Evolutionary conservation across 371 early-diverging fungal species (phyloP).

Genomic region (Mortierella sp.): DNA sequence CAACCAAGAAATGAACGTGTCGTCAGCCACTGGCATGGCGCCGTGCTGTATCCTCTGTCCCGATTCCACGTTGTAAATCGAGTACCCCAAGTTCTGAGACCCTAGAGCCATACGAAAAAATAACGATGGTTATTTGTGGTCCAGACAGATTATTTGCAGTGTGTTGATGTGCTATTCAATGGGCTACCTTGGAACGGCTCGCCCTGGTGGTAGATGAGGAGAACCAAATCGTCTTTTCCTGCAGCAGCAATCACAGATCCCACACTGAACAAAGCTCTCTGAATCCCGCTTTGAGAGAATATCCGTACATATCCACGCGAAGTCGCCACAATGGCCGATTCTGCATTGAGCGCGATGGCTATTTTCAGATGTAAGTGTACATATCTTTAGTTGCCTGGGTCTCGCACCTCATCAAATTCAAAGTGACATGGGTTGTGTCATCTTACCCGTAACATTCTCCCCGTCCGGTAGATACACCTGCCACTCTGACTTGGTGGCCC

Average conservation of each 20-base stretch:
- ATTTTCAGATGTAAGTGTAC: too few relatives aligned
- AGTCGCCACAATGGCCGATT: conserved; percentile 79
- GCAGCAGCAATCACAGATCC: conserved; percentile 72
- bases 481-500: conserved; percentile 84
- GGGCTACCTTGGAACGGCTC: conserved; percentile 55
- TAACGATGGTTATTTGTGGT: too few relatives aligned
- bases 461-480: conserved; percentile 67
- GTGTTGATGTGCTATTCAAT: too few relatives aligned
- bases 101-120: conserved; percentile 27
- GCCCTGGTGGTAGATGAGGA: conserved; percentile 67
- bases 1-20: conserved; percentile 77
- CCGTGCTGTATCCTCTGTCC: conserved; percentile 69
- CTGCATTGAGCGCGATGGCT: conserved; percentile 79
- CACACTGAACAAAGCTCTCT: conserved; percentile 74
- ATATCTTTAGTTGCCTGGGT: too few relatives aligned
- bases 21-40: conserved; percentile 71
- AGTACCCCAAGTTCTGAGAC: conserved; percentile 73
- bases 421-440: too few relatives aligned
- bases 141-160: too few relatives aligned
- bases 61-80: conserved; percentile 73
- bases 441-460: conserved; percentile 71
- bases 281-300: conserved; percentile 82
- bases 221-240: conserved; percentile 61
- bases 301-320: conserved; percentile 79
- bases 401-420: too few relatives aligned